A percentile compares a stretch with the other conserved stretches of the same genome.
phyloP scores from a whole-genome alignment of 2,329 filamentous ascomycete genomes.

The Davidsoniella australis region DNA sequence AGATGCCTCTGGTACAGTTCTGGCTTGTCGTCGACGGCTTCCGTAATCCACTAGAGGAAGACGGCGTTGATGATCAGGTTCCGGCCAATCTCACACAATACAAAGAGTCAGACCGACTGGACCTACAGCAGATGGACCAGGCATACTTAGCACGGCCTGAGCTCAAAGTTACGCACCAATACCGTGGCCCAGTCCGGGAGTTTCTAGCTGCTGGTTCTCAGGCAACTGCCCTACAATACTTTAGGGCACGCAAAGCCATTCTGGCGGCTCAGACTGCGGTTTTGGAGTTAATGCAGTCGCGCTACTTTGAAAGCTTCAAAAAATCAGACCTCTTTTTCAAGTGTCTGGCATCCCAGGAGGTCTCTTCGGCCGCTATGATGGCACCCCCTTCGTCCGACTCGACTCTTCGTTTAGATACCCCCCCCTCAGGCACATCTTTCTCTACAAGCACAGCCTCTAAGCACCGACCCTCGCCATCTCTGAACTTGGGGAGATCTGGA shows the following conservation, averaged over 20 bases:
- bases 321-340: slow-evolving; percentile 93
- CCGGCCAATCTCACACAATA: slow-evolving; percentile 49
- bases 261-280: slow-evolving; percentile 67
- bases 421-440: too few relatives aligned
- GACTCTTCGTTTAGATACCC: not conserved
- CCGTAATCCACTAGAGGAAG: slow-evolving; percentile 78
- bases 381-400: not conserved
- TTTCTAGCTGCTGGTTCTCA: slow-evolving; percentile 65
- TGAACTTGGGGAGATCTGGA: slow-evolving; percentile 20
- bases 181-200: slow-evolving; percentile 50
- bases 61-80: slow-evolving; percentile 38
- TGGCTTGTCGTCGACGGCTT: slow-evolving; percentile 97
- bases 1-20: slow-evolving; percentile 87
- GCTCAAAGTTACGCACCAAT: slow-evolving; percentile 55
- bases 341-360: slow-evolving; percentile 77
- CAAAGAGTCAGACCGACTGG: slow-evolving; percentile 69
- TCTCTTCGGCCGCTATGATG: slow-evolving; percentile 23
- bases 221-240: slow-evolving; percentile 68
- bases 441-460: not conserved
- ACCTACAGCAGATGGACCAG: slow-evolving; percentile 82
- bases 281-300: slow-evolving; percentile 67
- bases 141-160: slow-evolving; percentile 72
- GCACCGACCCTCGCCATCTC: slow-evolving; percentile 20
- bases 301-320: slow-evolving; percentile 72
- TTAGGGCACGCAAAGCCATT: slow-evolving; percentile 64